Conservation (phyloP, 2,329 filamentous ascomycete genomes). For the Neonectria hederae region DNA sequence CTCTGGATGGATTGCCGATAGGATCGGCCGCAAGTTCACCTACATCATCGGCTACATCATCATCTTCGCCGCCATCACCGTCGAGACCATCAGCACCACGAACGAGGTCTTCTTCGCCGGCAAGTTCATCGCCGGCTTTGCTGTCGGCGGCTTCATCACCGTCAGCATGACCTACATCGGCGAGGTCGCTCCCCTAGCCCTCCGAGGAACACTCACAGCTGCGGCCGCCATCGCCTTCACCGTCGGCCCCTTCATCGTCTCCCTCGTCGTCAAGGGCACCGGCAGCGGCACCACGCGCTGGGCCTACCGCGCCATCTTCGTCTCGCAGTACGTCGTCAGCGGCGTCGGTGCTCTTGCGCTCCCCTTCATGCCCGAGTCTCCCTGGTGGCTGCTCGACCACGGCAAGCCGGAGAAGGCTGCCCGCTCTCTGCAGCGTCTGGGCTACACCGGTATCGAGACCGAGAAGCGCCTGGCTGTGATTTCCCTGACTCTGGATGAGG, state of each 20-base stretch:
- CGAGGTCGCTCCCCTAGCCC: slow-evolving; percentile 30
- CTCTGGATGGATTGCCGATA: slow-evolving; percentile 26
- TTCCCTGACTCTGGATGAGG: slow-evolving; percentile 24
- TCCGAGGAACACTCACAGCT: slow-evolving; percentile 28
- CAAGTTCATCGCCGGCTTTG: slow-evolving; percentile 33
- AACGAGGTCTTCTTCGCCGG: slow-evolving; percentile 31
- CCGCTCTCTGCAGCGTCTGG: slow-evolving; percentile 23
- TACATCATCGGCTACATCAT: slow-evolving; percentile 27
- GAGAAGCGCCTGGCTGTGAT: slow-evolving; percentile 32
- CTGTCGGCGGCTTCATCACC: slow-evolving; percentile 27
- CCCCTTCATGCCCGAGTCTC: slow-evolving; percentile 33
- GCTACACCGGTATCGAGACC: slow-evolving; percentile 14
- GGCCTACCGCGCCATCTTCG: slow-evolving; percentile 32
- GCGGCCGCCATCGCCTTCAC: slow-evolving; percentile 30
- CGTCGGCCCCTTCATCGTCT: slow-evolving; percentile 28
- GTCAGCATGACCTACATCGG: slow-evolving; percentile 33
- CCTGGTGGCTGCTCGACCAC: slow-evolving; percentile 29
- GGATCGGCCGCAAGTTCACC: slow-evolving; percentile 32
- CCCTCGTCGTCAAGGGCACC: slow-evolving; percentile 27
- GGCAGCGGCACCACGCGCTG: slow-evolving; percentile 21
- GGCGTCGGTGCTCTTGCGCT: slow-evolving; percentile 23
- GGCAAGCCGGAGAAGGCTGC: slow-evolving; percentile 24
- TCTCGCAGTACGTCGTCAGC: slow-evolving; percentile 28
- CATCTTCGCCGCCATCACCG: slow-evolving; percentile 29
- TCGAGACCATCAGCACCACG: slow-evolving; percentile 30